These are phyloP conservation scores for Magnolia sinica DNA, from an alignment of 164 flowering plant genomes.

Conservation along the genomic window DNA sequence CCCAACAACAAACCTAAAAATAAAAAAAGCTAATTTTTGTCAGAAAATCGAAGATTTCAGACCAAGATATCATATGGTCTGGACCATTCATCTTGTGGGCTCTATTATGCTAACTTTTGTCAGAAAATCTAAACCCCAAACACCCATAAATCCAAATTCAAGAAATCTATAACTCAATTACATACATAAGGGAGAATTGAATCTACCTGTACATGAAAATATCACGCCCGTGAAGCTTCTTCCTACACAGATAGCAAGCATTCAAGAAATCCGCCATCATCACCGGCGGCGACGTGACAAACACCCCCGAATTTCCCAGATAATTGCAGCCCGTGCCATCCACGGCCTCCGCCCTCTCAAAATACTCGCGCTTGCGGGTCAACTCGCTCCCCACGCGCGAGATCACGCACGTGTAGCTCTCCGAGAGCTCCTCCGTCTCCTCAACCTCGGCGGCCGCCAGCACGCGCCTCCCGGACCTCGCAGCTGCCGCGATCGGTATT, in stretches of 20 bases:
- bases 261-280: constrained; percentile 33
- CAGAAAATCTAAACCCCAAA: too few relatives aligned
- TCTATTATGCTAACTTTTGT: too few relatives aligned
- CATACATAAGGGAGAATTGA: not conserved
- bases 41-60: too few relatives aligned
- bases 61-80: too few relatives aligned
- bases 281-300: constrained; percentile 20
- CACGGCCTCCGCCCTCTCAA: constrained; percentile 18
- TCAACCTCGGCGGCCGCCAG: constrained; percentile 10
- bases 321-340: not conserved
- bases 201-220: constrained; percentile 65
- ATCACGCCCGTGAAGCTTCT: constrained; percentile 54
- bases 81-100: too few relatives aligned
- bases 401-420: constrained; percentile 66
- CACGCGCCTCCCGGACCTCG: constrained; percentile 16
- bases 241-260: constrained; percentile 51
- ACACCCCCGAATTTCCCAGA: constrained; percentile 20
- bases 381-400: constrained; percentile 37
- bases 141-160: too few relatives aligned
- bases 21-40: too few relatives aligned
- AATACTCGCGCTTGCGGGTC: constrained; percentile 40
- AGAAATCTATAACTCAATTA: not conserved
- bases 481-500: constrained; percentile 28
- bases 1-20: not conserved
- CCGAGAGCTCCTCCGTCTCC: constrained; percentile 42